These are phyloP conservation scores for Nosema muscidifuracis DNA, from an alignment of 371 early-diverging fungal genomes.

Conservation along the genomic window DNA sequence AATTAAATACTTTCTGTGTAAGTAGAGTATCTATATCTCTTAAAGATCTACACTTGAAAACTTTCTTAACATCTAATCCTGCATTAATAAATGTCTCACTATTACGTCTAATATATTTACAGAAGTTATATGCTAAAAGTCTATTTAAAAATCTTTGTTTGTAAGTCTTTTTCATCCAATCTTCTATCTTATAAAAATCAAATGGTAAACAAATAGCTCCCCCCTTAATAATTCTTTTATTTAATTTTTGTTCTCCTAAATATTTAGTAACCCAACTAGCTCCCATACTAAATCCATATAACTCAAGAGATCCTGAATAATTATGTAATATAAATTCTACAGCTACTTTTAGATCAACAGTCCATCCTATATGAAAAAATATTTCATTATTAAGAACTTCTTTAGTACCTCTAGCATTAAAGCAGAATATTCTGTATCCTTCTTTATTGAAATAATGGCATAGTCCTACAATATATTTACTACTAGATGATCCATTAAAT, in stretches of 20 bases:
- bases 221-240: conserved; percentile 44
- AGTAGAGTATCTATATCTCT: conserved; percentile 22
- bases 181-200: conserved; percentile 56
- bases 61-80: not conserved
- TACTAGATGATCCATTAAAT: conserved; percentile 52
- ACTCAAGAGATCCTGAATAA: conserved; percentile 49
- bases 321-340: conserved; percentile 53
- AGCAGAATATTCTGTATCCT: conserved; percentile 51
- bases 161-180: conserved; percentile 38
- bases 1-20: conserved; percentile 19
- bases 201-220: conserved; percentile 60
- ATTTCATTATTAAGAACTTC: conserved; percentile 31
- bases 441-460: conserved; percentile 41
- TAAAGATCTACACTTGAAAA: conserved; percentile 12
- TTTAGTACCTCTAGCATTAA: conserved; percentile 57
- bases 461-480: conserved; percentile 53
- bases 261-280: conserved; percentile 57
- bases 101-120: conserved; percentile 46
- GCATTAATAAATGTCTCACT: conserved; percentile 37
- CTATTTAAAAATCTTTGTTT: conserved; percentile 46
- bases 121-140: conserved; percentile 48
- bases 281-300: conserved; percentile 61
- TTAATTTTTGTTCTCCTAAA: conserved; percentile 43
- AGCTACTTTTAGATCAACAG: conserved; percentile 49
- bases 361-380: conserved; percentile 62